Conservation (phyloP, 495 filamentous ascomycete species). For the Penicillium goetzii region DNA sequence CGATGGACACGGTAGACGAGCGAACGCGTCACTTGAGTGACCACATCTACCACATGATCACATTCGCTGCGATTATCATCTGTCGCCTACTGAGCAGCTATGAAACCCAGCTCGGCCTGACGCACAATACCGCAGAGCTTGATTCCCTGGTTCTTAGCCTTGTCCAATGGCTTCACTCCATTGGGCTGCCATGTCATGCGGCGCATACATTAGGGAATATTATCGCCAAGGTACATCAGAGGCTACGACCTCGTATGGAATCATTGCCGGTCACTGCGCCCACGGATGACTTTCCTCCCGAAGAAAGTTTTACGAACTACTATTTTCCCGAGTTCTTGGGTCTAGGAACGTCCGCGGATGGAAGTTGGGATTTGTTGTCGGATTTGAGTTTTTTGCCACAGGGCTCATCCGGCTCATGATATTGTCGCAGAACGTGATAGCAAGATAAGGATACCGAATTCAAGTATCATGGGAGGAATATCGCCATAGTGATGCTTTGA, state of each 20-base stretch:
- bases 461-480: neutral
- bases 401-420: slow-evolving; percentile 16
- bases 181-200: slow-evolving; percentile 49
- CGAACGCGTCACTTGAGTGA: slow-evolving; percentile 50
- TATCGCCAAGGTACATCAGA: slow-evolving; percentile 34
- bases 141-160: slow-evolving; percentile 39
- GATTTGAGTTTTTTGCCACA: slow-evolving; percentile 32
- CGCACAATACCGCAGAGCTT: slow-evolving; percentile 36
- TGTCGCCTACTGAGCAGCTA: slow-evolving; percentile 45
- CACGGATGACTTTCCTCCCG: slow-evolving; percentile 18
- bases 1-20: slow-evolving; percentile 51
- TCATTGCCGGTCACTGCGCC: slow-evolving; percentile 10
- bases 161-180: slow-evolving; percentile 47
- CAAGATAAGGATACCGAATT: neutral
- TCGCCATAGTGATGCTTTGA: no score
- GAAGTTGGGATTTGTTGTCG: slow-evolving; percentile 34
- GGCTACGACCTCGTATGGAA: slow-evolving; percentile 25
- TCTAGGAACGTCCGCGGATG: slow-evolving; percentile 29
- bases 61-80: slow-evolving; percentile 48
- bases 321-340: slow-evolving; percentile 41
- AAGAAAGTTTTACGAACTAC: slow-evolving; percentile 29
- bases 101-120: slow-evolving; percentile 35
- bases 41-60: slow-evolving; percentile 56
- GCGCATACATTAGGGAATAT: slow-evolving; percentile 50
- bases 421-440: neutral